Evolutionary conservation across 176 grass and related monocot genomes (phyloP).

Genomic region (Guadua angustifolia): DNA sequence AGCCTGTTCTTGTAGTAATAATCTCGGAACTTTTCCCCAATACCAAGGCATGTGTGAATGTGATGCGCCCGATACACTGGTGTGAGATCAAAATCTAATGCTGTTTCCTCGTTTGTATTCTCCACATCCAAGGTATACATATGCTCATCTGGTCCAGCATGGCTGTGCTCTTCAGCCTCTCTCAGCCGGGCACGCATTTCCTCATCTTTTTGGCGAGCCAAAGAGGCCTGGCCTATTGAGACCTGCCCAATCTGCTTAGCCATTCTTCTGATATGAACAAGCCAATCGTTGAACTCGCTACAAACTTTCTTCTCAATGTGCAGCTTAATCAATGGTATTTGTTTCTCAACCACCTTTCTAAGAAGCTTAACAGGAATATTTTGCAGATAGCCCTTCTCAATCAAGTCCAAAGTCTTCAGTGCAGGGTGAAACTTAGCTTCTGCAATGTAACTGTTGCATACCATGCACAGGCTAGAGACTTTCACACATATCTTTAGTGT

Average conservation of each 20-base stretch:
- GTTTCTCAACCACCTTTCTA: conserved; percentile 61
- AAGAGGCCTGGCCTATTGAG: conserved; percentile 60
- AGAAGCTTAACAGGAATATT: conserved; percentile 71
- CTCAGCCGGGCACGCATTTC: conserved; percentile 51
- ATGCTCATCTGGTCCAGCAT: conserved; percentile 49
- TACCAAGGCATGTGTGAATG: conserved; percentile 63
- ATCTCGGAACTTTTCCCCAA: conserved; percentile 69
- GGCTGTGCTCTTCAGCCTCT: conserved; percentile 66
- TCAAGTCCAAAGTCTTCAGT: conserved; percentile 69
- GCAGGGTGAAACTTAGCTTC: conserved; percentile 59
- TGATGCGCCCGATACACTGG: conserved; percentile 69
- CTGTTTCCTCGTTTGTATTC: conserved; percentile 51
- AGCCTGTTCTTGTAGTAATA: conserved; percentile 79
- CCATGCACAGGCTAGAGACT: conserved; percentile 59
- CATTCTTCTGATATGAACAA: conserved; percentile 68
- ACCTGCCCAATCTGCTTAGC: conserved; percentile 69
- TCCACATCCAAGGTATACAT: conserved; percentile 66
- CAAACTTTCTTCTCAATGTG: conserved; percentile 80
- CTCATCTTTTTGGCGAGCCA: conserved; percentile 56
- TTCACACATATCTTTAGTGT: conserved; percentile 66
- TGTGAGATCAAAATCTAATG: conserved; percentile 68
- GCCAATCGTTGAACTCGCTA: conserved; percentile 83
- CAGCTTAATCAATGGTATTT: conserved; percentile 72
- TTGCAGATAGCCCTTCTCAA: conserved; percentile 71
- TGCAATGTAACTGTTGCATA: conserved; percentile 66